These are phyloP conservation scores for Aquilaria agallochum DNA, from an alignment of 441 rosid genomes.

Conservation along the genomic window DNA sequence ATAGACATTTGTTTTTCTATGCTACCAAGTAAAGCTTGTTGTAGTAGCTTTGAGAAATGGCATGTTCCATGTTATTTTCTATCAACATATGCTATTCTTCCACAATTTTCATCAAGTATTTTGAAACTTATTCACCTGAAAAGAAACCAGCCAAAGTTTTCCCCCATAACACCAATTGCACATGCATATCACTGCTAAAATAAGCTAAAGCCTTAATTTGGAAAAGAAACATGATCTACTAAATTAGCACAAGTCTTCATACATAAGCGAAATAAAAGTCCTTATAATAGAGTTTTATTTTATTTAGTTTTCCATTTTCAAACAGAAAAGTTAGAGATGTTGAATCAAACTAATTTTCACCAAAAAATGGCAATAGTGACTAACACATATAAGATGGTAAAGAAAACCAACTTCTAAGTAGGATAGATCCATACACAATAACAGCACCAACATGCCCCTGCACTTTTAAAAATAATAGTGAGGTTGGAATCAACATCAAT, in stretches of 20 bases:
- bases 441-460: constrained; percentile 98
- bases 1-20: no score
- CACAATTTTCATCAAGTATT: constrained; percentile 49
- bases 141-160: constrained; percentile 7
- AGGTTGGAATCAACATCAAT: no score
- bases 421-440: constrained; percentile 85
- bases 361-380: no score
- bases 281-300: no score
- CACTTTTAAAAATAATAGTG: neutral
- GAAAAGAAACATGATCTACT: neutral
- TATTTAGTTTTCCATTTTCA: no score
- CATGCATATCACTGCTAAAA: no score
- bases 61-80: constrained; percentile 16
- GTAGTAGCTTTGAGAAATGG: no score
- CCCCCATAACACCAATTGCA: neutral
- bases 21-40: no score
- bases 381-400: neutral
- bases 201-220: neutral
- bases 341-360: no score
- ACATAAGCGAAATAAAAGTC: no score
- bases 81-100: constrained; percentile 55
- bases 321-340: no score
- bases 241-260: no score
- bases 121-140: constrained; percentile 79
- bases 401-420: constrained; percentile 65